A percentile compares a stretch with the other conserved stretches of the same genome.
Evolutionary conservation across 441 rosid genomes (phyloP).

Genomic region (Erysimum pusillum): DNA sequence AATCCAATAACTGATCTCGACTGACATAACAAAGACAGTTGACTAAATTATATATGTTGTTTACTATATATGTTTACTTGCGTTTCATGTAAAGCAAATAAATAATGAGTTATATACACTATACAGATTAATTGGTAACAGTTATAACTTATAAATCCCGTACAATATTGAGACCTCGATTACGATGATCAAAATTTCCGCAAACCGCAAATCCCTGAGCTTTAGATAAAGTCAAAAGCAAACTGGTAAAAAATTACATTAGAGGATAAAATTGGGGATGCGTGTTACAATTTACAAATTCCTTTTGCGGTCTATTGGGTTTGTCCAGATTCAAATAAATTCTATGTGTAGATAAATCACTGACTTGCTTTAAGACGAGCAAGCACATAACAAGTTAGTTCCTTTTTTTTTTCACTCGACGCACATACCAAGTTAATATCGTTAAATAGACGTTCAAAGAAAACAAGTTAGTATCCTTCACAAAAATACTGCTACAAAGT

Average conservation of each 20-base stretch:
- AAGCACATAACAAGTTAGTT: too few relatives aligned
- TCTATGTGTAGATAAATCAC: too few relatives aligned
- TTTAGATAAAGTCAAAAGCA: neutral
- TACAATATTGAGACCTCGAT: neutral
- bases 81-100: neutral
- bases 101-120: neutral
- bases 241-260: neutral
- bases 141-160: neutral
- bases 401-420: too few relatives aligned
- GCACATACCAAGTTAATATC: too few relatives aligned
- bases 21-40: neutral
- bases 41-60: neutral
- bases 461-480: too few relatives aligned
- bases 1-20: neutral
- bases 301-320: neutral
- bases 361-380: too few relatives aligned
- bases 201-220: neutral
- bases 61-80: neutral
- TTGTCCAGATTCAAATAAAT: neutral
- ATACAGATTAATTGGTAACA: neutral
- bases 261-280: neutral
- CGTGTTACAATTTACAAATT: constrained; percentile 1
- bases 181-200: neutral
- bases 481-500: too few relatives aligned
- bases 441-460: too few relatives aligned